These are phyloP conservation scores for Mycena amicta DNA, from an alignment of 768 basidiomycete species.

Conservation along the genomic window DNA sequence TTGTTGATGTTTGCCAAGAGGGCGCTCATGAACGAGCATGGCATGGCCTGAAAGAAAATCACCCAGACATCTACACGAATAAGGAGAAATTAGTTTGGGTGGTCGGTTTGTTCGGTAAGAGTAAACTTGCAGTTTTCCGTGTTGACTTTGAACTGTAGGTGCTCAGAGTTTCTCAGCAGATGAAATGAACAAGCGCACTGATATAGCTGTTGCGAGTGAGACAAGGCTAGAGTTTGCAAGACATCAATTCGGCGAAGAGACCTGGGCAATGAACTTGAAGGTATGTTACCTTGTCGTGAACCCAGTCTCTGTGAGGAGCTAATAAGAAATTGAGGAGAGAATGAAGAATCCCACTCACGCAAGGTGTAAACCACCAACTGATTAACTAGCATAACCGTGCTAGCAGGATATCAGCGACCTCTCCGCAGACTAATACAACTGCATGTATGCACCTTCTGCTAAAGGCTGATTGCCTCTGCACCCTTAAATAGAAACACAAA, in stretches of 20 bases:
- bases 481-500: constrained; percentile 14
- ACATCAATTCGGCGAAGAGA: too few species aligned
- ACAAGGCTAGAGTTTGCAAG: neutral
- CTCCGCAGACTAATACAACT: too few species aligned
- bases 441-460: constrained; percentile 5
- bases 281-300: constrained; percentile 7
- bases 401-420: neutral
- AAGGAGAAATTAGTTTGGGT: neutral
- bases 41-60: constrained; percentile 11
- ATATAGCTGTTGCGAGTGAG: neutral
- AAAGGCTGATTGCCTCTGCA: constrained; percentile 9
- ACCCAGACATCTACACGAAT: constrained; percentile 12
- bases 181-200: too few species aligned
- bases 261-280: neutral
- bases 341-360: constrained; percentile 2
- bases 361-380: constrained; percentile 16
- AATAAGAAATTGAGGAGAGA: neutral
- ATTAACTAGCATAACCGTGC: constrained; percentile 8
- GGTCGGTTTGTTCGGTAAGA: too few species aligned
- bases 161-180: too few species aligned
- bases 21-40: constrained; percentile 16
- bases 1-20: constrained; percentile 19
- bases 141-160: constrained; percentile 10
- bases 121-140: constrained; percentile 9
- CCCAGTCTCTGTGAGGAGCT: constrained; percentile 13